These are phyloP conservation scores for Dendrostoma leiphaemia DNA, from an alignment of 2,329 filamentous ascomycete species.

Conservation along the genomic window DNA sequence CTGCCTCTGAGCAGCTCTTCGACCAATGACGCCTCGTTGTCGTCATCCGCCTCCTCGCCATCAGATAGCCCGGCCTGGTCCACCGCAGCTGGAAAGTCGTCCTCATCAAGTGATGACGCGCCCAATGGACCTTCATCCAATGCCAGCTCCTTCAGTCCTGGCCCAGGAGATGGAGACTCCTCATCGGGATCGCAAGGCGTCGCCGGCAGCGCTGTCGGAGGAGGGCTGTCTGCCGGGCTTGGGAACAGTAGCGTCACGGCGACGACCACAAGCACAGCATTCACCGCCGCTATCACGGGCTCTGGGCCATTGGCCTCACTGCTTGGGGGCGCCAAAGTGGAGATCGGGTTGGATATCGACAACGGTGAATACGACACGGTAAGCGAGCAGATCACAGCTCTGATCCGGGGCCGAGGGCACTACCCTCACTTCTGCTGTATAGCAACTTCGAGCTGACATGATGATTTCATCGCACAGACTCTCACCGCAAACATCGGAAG, in stretches of 20 bases:
- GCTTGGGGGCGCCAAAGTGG: neutral
- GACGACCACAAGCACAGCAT: constrained; percentile 1
- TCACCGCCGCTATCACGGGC: constrained; percentile 1
- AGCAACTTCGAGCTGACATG: neutral
- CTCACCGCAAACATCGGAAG: constrained; percentile 14
- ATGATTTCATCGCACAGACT: neutral
- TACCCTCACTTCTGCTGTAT: neutral
- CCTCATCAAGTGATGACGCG: too few species aligned
- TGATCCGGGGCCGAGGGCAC: too few species aligned
- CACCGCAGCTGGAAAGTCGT: too few species aligned
- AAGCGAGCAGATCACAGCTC: too few species aligned
- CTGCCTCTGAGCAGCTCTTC: neutral
- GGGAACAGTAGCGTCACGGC: neutral
- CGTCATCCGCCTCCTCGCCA: neutral
- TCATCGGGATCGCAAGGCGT: too few species aligned
- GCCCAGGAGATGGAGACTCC: too few species aligned
- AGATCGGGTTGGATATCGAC: constrained; percentile 11
- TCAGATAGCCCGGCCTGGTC: neutral
- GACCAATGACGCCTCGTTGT: neutral
- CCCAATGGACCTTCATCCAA: too few species aligned
- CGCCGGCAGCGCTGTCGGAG: neutral
- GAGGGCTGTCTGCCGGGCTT: neutral
- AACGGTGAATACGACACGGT: constrained; percentile 13
- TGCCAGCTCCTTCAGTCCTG: too few species aligned
- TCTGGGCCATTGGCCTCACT: neutral